A percentile compares a stretch with the other conserved stretches of the same genome.
These are phyloP conservation scores for Xylaria sp. DNA, from an alignment of 2,329 filamentous ascomycete species.

Conservation along the genomic window DNA sequence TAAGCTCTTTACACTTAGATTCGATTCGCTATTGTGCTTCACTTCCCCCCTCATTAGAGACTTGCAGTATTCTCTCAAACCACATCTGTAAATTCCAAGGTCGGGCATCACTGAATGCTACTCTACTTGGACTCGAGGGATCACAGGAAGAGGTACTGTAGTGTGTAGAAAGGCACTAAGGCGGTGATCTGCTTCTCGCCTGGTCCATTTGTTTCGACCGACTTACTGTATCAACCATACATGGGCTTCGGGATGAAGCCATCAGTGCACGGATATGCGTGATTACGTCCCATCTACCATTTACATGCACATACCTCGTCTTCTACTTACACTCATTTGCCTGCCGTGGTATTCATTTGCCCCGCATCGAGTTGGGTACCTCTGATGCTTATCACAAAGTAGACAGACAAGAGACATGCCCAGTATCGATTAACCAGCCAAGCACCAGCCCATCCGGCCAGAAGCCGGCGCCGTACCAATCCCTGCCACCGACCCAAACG, in stretches of 20 bases:
- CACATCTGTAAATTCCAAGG: not conserved
- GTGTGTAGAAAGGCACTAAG: slow-evolving; percentile 10
- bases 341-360: slow-evolving; percentile 18
- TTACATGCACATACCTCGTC: slow-evolving; percentile 1
- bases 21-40: not conserved
- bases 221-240: slow-evolving; percentile 36
- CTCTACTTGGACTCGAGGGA: not conserved
- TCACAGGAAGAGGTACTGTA: not conserved
- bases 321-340: slow-evolving; percentile 9
- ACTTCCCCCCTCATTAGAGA: slow-evolving; percentile 1
- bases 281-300: slow-evolving; percentile 24
- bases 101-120: slow-evolving; percentile 12
- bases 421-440: not conserved
- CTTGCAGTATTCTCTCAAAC: not conserved
- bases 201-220: slow-evolving; percentile 21
- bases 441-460: slow-evolving; percentile 6
- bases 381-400: not conserved
- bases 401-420: too few relatives aligned
- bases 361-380: slow-evolving; percentile 7
- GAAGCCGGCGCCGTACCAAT: slow-evolving; percentile 5
- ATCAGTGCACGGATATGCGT: slow-evolving; percentile 33
- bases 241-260: slow-evolving; percentile 29
- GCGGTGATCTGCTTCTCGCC: slow-evolving; percentile 22
- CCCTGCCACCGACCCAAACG: not conserved
- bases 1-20: not conserved